Percentiles rank a stretch among this genome's conserved stretches.
Conservation (phyloP, 352 stramenopile species). For the Thalassiosira livingstoniorum region DNA sequence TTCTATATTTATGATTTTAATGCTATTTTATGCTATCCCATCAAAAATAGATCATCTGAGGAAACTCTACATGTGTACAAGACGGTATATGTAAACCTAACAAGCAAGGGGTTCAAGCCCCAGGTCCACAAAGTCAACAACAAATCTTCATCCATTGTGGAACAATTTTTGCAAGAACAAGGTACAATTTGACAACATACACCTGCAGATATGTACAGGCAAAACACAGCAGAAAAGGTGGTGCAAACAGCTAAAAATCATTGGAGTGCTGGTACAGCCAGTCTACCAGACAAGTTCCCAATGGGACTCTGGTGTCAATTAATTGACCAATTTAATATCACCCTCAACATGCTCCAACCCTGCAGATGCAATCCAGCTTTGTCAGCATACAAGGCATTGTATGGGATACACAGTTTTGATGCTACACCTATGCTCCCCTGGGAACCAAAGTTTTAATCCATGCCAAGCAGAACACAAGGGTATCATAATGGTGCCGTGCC, state of each 20-base stretch:
- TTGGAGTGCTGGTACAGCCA: not conserved
- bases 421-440: not conserved
- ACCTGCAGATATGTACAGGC: not conserved
- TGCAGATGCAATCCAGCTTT: not conserved
- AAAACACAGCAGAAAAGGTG: not conserved
- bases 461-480: not conserved
- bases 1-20: not conserved
- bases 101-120: not conserved
- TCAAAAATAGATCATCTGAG: not conserved
- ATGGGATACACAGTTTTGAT: not conserved
- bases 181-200: not conserved
- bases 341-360: not conserved
- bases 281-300: not conserved
- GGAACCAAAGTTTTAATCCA: not conserved
- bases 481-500: not conserved
- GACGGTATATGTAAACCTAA: not conserved
- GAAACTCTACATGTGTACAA: not conserved
- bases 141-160: not conserved
- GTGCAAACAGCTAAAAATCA: not conserved
- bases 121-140: not conserved
- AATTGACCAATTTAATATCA: not conserved
- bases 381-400: not conserved
- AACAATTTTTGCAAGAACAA: slow-evolving; percentile 1
- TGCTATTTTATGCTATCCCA: not conserved
- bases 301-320: not conserved